These are phyloP conservation scores for Colletotrichum higginsianum DNA, from an alignment of 2,329 filamentous ascomycete species.

Conservation along the genomic window DNA sequence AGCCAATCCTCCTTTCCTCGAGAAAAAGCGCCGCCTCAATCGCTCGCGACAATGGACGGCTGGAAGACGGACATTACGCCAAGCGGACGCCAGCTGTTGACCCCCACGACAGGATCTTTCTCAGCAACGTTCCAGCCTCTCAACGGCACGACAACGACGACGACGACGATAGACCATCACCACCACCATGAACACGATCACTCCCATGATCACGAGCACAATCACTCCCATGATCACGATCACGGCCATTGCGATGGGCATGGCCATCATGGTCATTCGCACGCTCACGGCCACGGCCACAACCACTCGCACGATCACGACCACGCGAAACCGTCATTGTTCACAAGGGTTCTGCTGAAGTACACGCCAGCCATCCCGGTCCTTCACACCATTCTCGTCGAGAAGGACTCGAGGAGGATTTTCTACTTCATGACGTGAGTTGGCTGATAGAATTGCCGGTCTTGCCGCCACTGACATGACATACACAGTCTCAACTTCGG, in stretches of 20 bases:
- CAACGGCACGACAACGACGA: conserved; percentile 22
- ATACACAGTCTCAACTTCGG: conserved; percentile 83
- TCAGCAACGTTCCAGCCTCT: conserved; percentile 38
- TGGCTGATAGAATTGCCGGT: not conserved
- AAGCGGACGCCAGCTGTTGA: conserved; percentile 58
- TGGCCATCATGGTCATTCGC: conserved; percentile 50
- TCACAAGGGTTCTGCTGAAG: conserved; percentile 82
- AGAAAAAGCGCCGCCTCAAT: conserved; percentile 52
- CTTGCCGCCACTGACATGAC: conserved; percentile 33
- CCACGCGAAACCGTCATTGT: conserved; percentile 70
- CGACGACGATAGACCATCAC: conserved; percentile 39
- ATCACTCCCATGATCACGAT: conserved; percentile 45
- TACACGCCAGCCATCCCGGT: conserved; percentile 81
- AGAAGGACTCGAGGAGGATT: conserved; percentile 94
- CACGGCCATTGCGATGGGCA: conserved; percentile 49
- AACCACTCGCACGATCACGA: conserved; percentile 53
- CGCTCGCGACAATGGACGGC: conserved; percentile 54
- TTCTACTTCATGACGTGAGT: conserved; percentile 95
- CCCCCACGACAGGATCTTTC: conserved; percentile 45
- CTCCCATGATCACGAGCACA: conserved; percentile 42
- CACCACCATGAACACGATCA: conserved; percentile 48
- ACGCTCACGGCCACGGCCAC: conserved; percentile 42
- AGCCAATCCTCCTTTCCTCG: conserved; percentile 42
- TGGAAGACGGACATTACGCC: conserved; percentile 59
- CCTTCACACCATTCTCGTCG: conserved; percentile 86